Conservation (phyloP, 139 green algal species). For the Pseudopediastrum boryanum region DNA sequence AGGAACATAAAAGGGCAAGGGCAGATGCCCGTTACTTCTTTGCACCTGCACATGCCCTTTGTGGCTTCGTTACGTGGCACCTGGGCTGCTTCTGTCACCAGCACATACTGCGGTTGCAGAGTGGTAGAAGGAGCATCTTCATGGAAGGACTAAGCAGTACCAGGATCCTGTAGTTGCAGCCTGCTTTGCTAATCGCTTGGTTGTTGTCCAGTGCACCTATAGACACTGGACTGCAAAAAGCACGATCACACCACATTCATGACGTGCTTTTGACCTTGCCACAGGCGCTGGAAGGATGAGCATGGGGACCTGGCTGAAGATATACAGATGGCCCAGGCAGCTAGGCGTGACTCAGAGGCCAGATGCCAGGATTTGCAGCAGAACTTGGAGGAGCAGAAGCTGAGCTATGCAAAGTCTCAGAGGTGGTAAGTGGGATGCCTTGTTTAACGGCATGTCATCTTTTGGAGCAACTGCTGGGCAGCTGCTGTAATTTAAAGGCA, state of each 20-base stretch:
- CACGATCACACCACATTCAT: neutral
- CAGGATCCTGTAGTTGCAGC: neutral
- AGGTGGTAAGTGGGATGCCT: neutral
- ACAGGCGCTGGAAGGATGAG: conserved; percentile 26
- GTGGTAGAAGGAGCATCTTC: neutral
- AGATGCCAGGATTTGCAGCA: neutral
- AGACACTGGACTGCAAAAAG: neutral
- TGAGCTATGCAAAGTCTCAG: neutral
- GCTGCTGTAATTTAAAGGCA: neutral
- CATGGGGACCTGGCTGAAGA: conserved; percentile 14
- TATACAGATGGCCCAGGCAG: neutral
- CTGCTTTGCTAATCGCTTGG: neutral
- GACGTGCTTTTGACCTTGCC: neutral
- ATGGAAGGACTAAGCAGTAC: neutral
- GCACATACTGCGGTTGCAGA: neutral
- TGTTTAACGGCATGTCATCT: neutral
- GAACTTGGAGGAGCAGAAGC: conserved; percentile 10
- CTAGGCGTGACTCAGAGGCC: conserved; percentile 4
- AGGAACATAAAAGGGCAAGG: neutral
- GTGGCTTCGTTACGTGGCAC: too few species aligned
- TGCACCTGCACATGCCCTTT: too few species aligned
- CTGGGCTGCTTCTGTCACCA: too few species aligned
- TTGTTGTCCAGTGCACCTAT: neutral
- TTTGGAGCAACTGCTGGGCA: neutral
- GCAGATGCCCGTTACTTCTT: too few species aligned